A percentile compares a stretch with the other conserved stretches of the same genome.
Evolutionary conservation across 257 asterid species (phyloP).

Genomic region (Anisodus tanguticus): DNA sequence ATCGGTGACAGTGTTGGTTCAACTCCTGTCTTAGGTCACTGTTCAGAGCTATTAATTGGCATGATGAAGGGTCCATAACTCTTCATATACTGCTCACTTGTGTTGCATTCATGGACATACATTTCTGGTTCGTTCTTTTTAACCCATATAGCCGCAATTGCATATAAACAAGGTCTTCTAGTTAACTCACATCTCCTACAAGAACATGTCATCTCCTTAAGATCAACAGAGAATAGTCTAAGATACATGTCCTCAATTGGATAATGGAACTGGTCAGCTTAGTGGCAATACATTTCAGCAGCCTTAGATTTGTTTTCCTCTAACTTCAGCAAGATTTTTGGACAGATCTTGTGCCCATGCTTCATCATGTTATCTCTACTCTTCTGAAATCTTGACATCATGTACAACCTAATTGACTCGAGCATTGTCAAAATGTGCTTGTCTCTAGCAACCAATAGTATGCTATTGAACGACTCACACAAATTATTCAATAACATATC

Average conservation of each 20-base stretch:
- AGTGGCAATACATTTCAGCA: neutral
- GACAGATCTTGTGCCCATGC: neutral
- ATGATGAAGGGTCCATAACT: neutral
- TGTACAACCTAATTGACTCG: neutral
- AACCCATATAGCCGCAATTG: neutral
- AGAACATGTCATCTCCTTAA: neutral
- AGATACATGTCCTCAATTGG: neutral
- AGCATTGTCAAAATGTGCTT: too few relatives aligned
- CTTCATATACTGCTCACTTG: neutral
- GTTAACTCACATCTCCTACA: slow-evolving; percentile 29
- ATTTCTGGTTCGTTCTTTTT: neutral
- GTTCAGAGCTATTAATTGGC: neutral
- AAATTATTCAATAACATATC: slow-evolving; percentile 11
- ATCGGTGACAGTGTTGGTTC: neutral
- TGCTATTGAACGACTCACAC: neutral
- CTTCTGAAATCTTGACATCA: neutral
- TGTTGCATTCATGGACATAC: neutral
- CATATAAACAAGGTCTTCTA: slow-evolving; percentile 23
- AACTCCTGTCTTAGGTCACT: neutral
- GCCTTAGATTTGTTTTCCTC: neutral
- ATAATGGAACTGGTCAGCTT: neutral
- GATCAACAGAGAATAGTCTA: neutral
- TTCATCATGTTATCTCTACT: neutral
- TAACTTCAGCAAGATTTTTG: neutral
- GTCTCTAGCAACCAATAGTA: neutral